Base-by-base conservation (phyloP, 345 rosid genomes). In the Mercurialis annua region DNA sequence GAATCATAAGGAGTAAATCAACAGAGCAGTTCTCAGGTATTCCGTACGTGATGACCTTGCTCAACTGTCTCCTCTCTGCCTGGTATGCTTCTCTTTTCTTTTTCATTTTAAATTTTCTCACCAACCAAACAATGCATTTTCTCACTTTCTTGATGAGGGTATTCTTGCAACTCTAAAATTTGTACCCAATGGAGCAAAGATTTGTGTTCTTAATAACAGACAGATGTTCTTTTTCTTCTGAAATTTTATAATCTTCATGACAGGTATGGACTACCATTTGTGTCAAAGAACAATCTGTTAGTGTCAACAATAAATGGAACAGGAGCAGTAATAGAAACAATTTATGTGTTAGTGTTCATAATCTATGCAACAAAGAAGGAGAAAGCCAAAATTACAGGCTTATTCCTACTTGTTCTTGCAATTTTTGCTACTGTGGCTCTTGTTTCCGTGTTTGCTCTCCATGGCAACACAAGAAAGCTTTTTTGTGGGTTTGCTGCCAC, bases 251-350 rank as follows among this genome's bases (percentile, higher is more conserved):
- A 15, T 46, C n/a, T 17, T 18, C 6, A 6, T 30, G 0, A 33
- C 77, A 92, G 98, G 98, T 93, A 94, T 40, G 99, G 99, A 7
- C 84, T 94, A 43, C 99, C 99, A 0, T 87, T 92, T 68, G 90
- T 94, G 69, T 94, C 99, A 2, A 75, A 85, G 51, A 73, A 92
- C 83, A 94, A 94, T 81, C 31, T 87, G 31, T 68, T 91, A 59
- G 96, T 94, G 30, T 80, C 85, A 54, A 91, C 96, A 21, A 84
- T 94, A 62, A 94, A 94, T 21, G 99, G 97, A 10, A 69, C 90
- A 9, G 99, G 99, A 16, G 76, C 96, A 7, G 78, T 24, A 5
- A 88, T 94, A 34, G 99, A 94, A 71, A 67, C 58, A 23, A 20
- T 89, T 16, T 94, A 89, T 57, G 97, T 94, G 42, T 2, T 89